Percentiles rank a stretch among this genome's conserved stretches.
Evolutionary conservation across 1,139 yeast species (phyloP).

Genomic region (Zygoascus sp.): DNA sequence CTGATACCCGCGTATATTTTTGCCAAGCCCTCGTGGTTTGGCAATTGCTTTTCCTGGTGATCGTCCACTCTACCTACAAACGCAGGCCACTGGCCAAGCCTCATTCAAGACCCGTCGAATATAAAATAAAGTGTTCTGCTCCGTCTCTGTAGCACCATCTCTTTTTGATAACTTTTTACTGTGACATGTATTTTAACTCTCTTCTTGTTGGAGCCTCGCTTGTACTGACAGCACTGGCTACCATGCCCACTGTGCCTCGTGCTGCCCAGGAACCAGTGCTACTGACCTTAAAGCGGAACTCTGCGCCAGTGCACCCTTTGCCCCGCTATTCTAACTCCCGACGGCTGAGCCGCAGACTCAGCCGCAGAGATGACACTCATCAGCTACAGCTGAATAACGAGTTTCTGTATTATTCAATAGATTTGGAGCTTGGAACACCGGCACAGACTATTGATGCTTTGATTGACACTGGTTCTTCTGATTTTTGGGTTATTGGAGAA

Average conservation of each 20-base stretch:
- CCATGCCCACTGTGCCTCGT: not conserved
- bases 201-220: too few relatives aligned
- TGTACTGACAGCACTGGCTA: not conserved
- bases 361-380: not conserved
- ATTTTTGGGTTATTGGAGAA: conserved; percentile 63
- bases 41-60: too few relatives aligned
- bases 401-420: not conserved
- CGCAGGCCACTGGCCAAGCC: too few relatives aligned
- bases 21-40: too few relatives aligned
- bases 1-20: too few relatives aligned
- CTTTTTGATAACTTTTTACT: too few relatives aligned
- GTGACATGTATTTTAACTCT: too few relatives aligned
- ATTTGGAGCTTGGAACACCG: conserved; percentile 38
- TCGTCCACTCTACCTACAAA: too few relatives aligned
- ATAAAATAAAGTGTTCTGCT: too few relatives aligned
- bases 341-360: not conserved
- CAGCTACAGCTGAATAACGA: not conserved
- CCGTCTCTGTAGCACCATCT: too few relatives aligned
- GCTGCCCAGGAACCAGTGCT: not conserved
- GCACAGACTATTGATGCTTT: conserved; percentile 34
- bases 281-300: not conserved
- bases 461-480: conserved; percentile 47
- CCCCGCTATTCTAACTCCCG: not conserved
- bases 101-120: too few relatives aligned
- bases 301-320: not conserved